phyloP scores from a whole-genome alignment of 2,329 filamentous ascomycete species.

The Claviceps pazoutovae region DNA sequence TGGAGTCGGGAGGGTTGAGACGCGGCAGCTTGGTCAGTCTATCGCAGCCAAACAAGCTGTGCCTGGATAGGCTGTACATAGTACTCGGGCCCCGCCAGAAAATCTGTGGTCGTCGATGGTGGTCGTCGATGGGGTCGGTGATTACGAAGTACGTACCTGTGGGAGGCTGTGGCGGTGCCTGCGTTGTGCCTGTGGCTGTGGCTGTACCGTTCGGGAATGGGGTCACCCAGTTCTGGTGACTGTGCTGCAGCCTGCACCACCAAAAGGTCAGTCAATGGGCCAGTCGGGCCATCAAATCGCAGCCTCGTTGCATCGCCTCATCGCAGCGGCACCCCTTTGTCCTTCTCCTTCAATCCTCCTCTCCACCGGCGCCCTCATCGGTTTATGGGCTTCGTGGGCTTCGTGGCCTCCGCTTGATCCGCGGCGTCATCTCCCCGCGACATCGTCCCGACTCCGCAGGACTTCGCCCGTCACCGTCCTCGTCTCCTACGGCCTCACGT shows the following conservation, averaged over 20 bases:
- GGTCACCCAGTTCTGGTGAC: no score
- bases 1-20: background rate
- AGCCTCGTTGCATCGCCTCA: slow-evolving; percentile 8
- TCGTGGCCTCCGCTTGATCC: background rate
- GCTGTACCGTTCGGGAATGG: background rate
- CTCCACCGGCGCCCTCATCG: background rate
- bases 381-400: background rate
- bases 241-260: background rate
- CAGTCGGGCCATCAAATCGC: slow-evolving; percentile 2
- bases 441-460: background rate
- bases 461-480: background rate
- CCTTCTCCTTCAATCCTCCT: background rate
- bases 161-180: background rate
- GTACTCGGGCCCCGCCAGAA: no score
- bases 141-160: no score
- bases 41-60: background rate
- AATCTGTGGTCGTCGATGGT: no score
- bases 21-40: background rate
- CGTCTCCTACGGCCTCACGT: background rate
- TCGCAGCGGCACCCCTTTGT: background rate
- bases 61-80: background rate
- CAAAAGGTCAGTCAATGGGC: background rate
- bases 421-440: background rate
- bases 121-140: no score
- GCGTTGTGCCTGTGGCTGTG: background rate